Conservation (phyloP, 306 rosid species). For the Glycine soja region DNA sequence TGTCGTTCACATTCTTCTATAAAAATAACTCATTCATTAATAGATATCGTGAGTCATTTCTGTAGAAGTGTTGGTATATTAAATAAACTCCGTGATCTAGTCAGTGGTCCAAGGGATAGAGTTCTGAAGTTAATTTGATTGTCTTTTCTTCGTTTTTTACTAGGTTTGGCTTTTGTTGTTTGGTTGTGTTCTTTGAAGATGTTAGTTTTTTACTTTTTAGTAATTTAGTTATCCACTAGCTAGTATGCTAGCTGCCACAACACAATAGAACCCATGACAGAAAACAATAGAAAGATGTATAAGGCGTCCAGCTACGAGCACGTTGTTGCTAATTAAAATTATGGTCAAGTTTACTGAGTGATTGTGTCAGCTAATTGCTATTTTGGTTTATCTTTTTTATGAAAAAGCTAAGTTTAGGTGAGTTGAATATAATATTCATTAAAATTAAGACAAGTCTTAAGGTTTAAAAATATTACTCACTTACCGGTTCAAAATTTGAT, state of each 20-base stretch:
- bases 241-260: too few species aligned
- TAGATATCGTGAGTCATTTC: not conserved
- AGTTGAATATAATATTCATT: too few species aligned
- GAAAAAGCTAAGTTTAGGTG: too few species aligned
- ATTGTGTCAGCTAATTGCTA: not conserved
- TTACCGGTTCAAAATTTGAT: too few species aligned
- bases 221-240: too few species aligned
- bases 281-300: too few species aligned
- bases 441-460: too few species aligned
- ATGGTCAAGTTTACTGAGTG: not conserved
- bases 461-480: too few species aligned
- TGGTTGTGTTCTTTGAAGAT: not conserved
- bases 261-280: too few species aligned
- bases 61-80: not conserved
- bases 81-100: not conserved
- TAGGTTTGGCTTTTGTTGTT: not conserved
- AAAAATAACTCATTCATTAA: not conserved
- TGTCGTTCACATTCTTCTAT: not conserved
- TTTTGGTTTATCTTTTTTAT: not conserved
- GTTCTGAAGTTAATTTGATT: not conserved
- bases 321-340: not conserved
- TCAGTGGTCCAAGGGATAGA: not conserved
- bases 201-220: not conserved
- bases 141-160: not conserved
- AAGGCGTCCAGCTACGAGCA: not conserved